Conservation (phyloP, 805 yeast genomes). For the Ogataea dorogensis region DNA sequence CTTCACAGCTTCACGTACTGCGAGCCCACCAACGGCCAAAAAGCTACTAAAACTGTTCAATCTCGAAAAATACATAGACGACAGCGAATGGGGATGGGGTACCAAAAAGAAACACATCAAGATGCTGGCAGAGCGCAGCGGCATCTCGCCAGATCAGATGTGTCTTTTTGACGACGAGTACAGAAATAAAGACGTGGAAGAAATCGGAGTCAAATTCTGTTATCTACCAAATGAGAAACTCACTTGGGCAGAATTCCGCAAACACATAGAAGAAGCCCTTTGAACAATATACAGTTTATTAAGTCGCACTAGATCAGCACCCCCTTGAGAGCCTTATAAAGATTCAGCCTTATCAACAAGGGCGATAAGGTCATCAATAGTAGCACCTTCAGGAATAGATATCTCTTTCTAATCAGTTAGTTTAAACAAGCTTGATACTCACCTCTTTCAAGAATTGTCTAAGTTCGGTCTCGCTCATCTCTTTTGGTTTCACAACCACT, state of each 20-base stretch:
- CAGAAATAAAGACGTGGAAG: slow-evolving; percentile 73
- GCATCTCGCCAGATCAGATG: slow-evolving; percentile 48
- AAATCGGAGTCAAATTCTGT: slow-evolving; percentile 67
- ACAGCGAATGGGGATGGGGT: slow-evolving; percentile 68
- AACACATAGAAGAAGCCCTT: slow-evolving; percentile 2
- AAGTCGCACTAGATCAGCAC: slow-evolving; percentile 5
- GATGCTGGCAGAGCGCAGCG: slow-evolving; percentile 46
- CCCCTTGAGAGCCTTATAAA: slow-evolving; percentile 14
- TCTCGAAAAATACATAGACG: slow-evolving; percentile 53
- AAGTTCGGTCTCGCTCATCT: slow-evolving; percentile 39
- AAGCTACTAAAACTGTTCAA: slow-evolving; percentile 54
- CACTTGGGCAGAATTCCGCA: slow-evolving; percentile 47
- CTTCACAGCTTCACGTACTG: slow-evolving; percentile 77
- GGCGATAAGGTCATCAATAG: slow-evolving; percentile 46
- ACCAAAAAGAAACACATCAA: slow-evolving; percentile 57
- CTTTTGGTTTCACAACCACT: slow-evolving; percentile 27
- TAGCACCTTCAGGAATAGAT: slow-evolving; percentile 44
- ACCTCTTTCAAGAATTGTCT: slow-evolving; percentile 39
- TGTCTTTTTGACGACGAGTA: slow-evolving; percentile 74
- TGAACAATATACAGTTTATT: slow-evolving; percentile 7
- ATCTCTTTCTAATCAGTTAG: slow-evolving; percentile 41
- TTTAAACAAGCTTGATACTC: slow-evolving; percentile 26
- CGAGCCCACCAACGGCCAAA: slow-evolving; percentile 73
- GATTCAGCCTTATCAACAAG: slow-evolving; percentile 43
- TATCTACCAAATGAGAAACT: slow-evolving; percentile 58